phyloP scores from a whole-genome alignment of 768 basidiomycete genomes.

The Hygrocybe punicea region DNA sequence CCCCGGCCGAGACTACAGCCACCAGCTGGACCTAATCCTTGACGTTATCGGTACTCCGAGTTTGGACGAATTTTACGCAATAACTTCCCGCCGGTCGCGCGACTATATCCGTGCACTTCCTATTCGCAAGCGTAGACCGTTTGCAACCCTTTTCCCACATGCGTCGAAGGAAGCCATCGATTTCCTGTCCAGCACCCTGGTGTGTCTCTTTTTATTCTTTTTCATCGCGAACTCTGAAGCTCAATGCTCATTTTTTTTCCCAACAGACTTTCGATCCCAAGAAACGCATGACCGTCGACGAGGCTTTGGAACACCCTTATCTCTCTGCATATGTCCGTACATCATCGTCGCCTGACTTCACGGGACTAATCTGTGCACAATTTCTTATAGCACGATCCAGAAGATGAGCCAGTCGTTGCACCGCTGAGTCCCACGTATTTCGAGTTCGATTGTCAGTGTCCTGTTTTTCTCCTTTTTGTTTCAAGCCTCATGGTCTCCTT shows the following conservation, averaged over 20 bases:
- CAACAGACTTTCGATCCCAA: constrained; percentile 80
- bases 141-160: constrained; percentile 71
- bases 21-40: constrained; percentile 84
- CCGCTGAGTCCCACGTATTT: constrained; percentile 84
- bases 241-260: neutral
- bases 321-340: constrained; percentile 65
- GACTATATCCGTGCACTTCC: constrained; percentile 87
- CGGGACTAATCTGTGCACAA: constrained; percentile 7
- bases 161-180: constrained; percentile 71
- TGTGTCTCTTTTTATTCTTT: constrained; percentile 24
- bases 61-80: constrained; percentile 87
- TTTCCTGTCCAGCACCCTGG: constrained; percentile 69
- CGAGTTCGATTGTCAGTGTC: constrained; percentile 74
- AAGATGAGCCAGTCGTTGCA: constrained; percentile 82
- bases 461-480: neutral
- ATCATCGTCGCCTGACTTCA: constrained; percentile 1
- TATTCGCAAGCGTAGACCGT: constrained; percentile 71
- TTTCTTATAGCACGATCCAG: constrained; percentile 66
- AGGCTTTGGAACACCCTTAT: constrained; percentile 81
- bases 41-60: constrained; percentile 74
- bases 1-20: constrained; percentile 83
- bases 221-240: neutral
- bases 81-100: constrained; percentile 77
- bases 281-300: constrained; percentile 77
- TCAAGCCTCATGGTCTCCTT: constrained; percentile 7